Base-by-base conservation (phyloP, 2,329 filamentous ascomycete genomes). In the Scolecobasidium constrictum region DNA sequence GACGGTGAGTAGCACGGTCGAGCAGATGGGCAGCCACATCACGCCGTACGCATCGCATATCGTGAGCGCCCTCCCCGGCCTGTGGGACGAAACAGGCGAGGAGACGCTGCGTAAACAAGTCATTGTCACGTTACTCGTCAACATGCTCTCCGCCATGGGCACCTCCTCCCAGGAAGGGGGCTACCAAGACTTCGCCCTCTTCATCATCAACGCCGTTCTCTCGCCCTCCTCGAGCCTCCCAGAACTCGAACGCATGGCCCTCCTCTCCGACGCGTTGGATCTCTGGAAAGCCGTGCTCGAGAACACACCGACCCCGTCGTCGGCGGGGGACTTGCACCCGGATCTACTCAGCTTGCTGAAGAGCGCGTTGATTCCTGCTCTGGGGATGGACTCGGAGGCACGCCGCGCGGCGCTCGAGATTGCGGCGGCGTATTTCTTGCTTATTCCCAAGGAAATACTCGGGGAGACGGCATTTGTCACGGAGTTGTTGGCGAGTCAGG, bases 31-130 rank as follows among this genome's bases (percentile, higher is more conserved):
- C 53, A 73, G 79, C 23, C 71, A 84, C 49, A 77, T 81, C 46
- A 66, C 68, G 3, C 74, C 74, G 1, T 79, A 74, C 47, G 85
- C 86, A 4, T 86, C 94, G 53, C 77, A 81, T 46, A 83, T 98
- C 47, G 81, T 98, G 60, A 70, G 76, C 1, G 74, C 87, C 11
- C 70, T 96, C 5, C 88, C 90, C 0, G 71, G 72, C 3, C 70
- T 96, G 1, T 98, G 92, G 92, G 80, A 85, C 47, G 77, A 81
- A 40, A 86, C 85, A 3, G 86, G 81, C 1, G 83, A 94, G 47
- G 85, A 92, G 54, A 86, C 87, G 62, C 77, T 96, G 60, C 83
- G 95, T 70, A 96, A 96, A 61, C 88, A 95, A 62, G 80, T 86
- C 1, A 87, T 96, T 41, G 73, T 96, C 45, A 85, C 83, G 2